These are phyloP conservation scores for Coniochaeta ligniaria DNA, from an alignment of 2,329 filamentous ascomycete genomes.

Conservation along the genomic window DNA sequence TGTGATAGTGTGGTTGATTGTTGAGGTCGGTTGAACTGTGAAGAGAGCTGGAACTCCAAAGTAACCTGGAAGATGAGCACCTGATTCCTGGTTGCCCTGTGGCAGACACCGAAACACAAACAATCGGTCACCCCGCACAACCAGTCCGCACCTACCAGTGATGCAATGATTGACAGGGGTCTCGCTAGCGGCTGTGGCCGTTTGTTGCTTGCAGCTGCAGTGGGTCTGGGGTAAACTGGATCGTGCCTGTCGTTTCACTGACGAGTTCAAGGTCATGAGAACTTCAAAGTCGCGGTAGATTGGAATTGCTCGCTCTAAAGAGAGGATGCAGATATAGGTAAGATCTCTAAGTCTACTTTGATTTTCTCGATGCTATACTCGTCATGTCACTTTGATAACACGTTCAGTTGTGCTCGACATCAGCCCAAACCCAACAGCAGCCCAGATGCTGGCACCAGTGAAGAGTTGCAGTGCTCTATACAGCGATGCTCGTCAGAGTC, in stretches of 20 bases:
- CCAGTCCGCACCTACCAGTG: background rate
- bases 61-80: background rate
- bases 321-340: no score
- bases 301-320: no score
- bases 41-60: background rate
- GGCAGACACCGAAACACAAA: background rate
- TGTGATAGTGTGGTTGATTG: background rate
- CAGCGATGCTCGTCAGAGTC: slow-evolving; percentile 3
- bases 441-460: background rate
- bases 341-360: no score
- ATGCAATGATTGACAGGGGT: slow-evolving; percentile 2
- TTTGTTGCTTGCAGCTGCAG: background rate
- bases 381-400: background rate
- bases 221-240: background rate
- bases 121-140: background rate
- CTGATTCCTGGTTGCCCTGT: background rate
- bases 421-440: slow-evolving; percentile 1
- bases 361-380: no score
- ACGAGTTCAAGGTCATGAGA: background rate
- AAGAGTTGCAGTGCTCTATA: background rate
- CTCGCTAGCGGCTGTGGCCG: background rate
- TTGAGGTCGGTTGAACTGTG: background rate
- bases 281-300: background rate
- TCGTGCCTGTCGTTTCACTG: background rate
- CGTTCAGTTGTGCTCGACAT: background rate